Evolutionary conservation across 352 stramenopile species (phyloP).

Genomic region (Phytophthora idaei): DNA sequence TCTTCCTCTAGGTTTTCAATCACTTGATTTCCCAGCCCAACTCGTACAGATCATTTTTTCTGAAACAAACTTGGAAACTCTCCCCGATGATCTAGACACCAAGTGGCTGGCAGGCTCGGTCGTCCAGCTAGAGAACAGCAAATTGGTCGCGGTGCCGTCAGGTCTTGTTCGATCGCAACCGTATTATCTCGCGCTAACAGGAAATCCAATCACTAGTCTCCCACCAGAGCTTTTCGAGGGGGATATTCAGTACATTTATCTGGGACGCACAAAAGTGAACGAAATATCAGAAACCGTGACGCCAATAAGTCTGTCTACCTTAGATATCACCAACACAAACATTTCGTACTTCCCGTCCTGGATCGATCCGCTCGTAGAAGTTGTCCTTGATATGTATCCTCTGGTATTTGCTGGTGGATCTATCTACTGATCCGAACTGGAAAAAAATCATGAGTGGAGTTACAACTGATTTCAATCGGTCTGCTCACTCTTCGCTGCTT

Average conservation of each 20-base stretch:
- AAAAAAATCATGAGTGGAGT: slow-evolving; percentile 11
- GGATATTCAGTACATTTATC: slow-evolving; percentile 7
- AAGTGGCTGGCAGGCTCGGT: slow-evolving; percentile 22
- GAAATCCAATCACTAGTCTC: slow-evolving; percentile 11
- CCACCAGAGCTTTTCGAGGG: slow-evolving; percentile 19
- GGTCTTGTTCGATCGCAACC: slow-evolving; percentile 9
- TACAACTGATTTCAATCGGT: slow-evolving; percentile 7
- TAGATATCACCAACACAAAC: slow-evolving; percentile 18
- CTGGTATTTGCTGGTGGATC: slow-evolving; percentile 6
- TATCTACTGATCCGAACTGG: slow-evolving; percentile 14
- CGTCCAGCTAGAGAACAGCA: slow-evolving; percentile 18
- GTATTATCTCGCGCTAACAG: slow-evolving; percentile 12
- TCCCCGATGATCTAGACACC: slow-evolving; percentile 40
- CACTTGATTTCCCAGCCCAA: slow-evolving; percentile 31
- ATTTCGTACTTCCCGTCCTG: slow-evolving; percentile 25
- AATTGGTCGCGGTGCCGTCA: slow-evolving; percentile 6
- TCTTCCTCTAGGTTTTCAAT: slow-evolving; percentile 41
- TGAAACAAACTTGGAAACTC: slow-evolving; percentile 35
- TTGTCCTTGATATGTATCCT: background rate
- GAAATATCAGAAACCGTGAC: slow-evolving; percentile 12
- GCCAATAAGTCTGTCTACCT: background rate
- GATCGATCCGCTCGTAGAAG: slow-evolving; percentile 21
- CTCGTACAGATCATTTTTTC: slow-evolving; percentile 39
- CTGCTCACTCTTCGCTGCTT: slow-evolving; percentile 3
- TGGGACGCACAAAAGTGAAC: slow-evolving; percentile 6